phyloP scores from a whole-genome alignment of 495 filamentous ascomycete species.

The Niebla homalea region DNA sequence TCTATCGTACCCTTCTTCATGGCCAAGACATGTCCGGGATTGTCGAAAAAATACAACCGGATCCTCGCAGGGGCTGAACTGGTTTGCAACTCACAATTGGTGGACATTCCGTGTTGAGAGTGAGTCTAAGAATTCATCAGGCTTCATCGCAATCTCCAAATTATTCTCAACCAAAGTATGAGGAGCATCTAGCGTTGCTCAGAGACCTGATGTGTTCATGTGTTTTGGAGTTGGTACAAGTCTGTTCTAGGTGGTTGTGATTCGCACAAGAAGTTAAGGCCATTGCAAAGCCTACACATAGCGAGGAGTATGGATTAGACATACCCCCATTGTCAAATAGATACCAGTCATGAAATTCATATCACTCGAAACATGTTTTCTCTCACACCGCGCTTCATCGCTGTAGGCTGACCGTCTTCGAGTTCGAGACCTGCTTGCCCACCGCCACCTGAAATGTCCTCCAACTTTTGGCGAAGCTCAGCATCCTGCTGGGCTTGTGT shows the following conservation, averaged over 20 bases:
- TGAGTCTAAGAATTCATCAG: background rate
- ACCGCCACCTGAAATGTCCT: slow-evolving; percentile 58
- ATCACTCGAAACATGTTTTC: slow-evolving; percentile 70
- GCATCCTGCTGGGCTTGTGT: slow-evolving; percentile 51
- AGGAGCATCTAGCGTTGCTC: background rate
- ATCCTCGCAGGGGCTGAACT: background rate
- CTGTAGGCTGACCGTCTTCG: slow-evolving; percentile 58
- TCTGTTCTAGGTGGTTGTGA: too few relatives aligned
- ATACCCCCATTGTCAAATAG: background rate
- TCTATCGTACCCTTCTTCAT: slow-evolving; percentile 33
- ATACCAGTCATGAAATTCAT: slow-evolving; percentile 18
- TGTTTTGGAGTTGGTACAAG: too few relatives aligned
- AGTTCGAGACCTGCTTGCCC: slow-evolving; percentile 68
- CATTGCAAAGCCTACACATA: background rate
- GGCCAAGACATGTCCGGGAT: slow-evolving; percentile 19
- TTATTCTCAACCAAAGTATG: background rate
- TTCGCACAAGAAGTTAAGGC: background rate
- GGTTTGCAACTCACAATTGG: background rate
- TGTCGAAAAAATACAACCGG: background rate
- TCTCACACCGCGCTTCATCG: slow-evolving; percentile 66
- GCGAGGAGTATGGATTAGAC: background rate
- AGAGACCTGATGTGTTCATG: too few relatives aligned
- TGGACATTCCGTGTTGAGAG: background rate
- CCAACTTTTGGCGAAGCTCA: slow-evolving; percentile 52
- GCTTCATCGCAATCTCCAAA: background rate